Base-by-base conservation (phyloP, 192 early-diverging fungal species). In the Coemansia sp. region DNA sequence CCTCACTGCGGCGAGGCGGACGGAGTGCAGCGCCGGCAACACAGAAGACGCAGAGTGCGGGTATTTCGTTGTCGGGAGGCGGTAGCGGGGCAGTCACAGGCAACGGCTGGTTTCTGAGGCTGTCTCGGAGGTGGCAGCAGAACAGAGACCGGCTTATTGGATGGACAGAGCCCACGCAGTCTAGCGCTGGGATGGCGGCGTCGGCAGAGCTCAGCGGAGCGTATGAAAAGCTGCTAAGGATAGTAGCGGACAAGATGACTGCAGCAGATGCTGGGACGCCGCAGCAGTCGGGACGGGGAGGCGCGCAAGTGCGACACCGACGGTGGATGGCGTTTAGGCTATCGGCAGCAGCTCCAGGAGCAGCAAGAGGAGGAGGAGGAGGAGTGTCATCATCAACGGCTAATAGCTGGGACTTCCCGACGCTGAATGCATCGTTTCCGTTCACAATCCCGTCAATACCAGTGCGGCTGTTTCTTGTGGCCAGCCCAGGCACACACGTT, bases 361-460 rank as follows among this genome's bases (percentile, higher is more conserved):
- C 25, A 25, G 25, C 25, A 25, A 25, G 25, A 25, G 25, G 25
- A 25, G 25, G 25, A 25, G 25, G n/a, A n/a, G n/a, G n/a, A n/a
- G n/a, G n/a, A n/a, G n/a, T 25, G 25, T 25, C 25, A 25, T 1
- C 25, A 25, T 25, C 25, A 25, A 25, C 49, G 51, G 20, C 51
- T 4, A 54, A 22, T 13, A 61, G 65, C 45, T 74, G 79, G 79
- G 79, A 82, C 58, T 82, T 82, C 65, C 71, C 79, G 7, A 82
- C 79, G 32, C 79, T 82, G 4, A 82, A 82, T 54, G 49, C 74
- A 45, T 82, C 79, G 44, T 82, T 76, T 42, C 79, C 79, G 42
- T 82, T 82, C 48, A 82, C 79, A 32, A 82, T 82, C 40, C 79
- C 79, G 46, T 61, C 79, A 20, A 51, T 82, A n/a, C 70, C 79